phyloP scores from a whole-genome alignment of 176 grass and related monocot genomes.

The Poa annua region DNA sequence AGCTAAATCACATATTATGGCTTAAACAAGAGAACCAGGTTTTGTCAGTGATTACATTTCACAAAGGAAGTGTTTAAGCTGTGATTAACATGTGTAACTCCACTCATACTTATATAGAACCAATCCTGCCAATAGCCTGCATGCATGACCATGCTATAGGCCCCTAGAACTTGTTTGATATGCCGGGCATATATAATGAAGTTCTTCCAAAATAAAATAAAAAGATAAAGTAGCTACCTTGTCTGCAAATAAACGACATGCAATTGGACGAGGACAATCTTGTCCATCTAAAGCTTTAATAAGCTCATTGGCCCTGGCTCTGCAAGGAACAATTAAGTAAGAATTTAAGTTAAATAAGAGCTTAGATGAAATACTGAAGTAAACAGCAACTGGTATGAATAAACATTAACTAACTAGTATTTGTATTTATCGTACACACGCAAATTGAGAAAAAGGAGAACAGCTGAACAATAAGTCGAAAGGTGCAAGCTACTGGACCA shows the following conservation, averaged over 20 bases:
- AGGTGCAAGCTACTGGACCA: neutral
- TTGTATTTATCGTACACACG: neutral
- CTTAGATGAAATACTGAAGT: conserved; percentile 10
- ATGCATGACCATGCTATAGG: conserved; percentile 5
- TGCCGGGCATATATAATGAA: neutral
- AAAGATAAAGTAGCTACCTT: conserved; percentile 45
- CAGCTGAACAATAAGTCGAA: neutral
- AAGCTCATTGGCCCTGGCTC: conserved; percentile 54
- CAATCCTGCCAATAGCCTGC: neutral
- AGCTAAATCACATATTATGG: neutral
- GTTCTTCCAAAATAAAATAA: conserved; percentile 22
- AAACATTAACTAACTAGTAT: neutral
- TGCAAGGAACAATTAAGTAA: conserved; percentile 32
- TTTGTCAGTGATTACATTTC: neutral
- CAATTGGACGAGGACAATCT: conserved; percentile 50
- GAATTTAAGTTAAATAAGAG: conserved; percentile 25
- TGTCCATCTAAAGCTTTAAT: conserved; percentile 61
- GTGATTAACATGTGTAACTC: neutral
- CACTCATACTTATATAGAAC: neutral
- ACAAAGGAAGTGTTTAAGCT: conserved; percentile 8
- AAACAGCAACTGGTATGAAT: neutral
- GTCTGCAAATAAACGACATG: conserved; percentile 51
- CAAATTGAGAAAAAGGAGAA: neutral
- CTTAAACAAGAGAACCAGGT: neutral
- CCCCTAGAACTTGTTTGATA: neutral